Base-by-base conservation (phyloP, 352 stramenopile species). In the Phytopythium mirpurense region DNA sequence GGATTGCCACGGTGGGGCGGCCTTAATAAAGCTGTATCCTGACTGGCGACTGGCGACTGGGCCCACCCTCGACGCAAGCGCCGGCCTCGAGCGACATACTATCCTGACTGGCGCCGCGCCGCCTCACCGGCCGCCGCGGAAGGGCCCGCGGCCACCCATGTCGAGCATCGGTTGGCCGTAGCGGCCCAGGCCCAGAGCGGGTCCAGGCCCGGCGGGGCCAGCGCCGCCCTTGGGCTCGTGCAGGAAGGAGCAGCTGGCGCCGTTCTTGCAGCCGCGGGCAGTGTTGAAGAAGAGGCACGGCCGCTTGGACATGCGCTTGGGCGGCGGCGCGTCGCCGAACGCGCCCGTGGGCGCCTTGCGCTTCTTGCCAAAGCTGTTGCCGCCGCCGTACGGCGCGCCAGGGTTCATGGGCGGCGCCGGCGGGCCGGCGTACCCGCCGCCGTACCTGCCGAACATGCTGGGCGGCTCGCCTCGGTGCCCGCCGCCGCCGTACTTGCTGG, bases 281-380 rank as follows among this genome's bases (percentile, higher is more conserved):
- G 67, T 77, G 41, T 56, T 54, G 70, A 89, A 91, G 63, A 86
- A 91, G 45, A 85, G 83, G 63, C 83, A 93, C 9, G 77, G 74
- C 36, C 73, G 56, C 37, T 64, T 79, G 53, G 61, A 62, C 7
- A 60, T 54, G 32, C 73, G 76, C 60, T 87, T 88, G 24, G 65
- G 47, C 34, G 72, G 66, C 24, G 45, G 46, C 42, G 83, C 77
- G 3, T 64, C 46, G 29, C 56, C 51, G 58, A 74, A 67, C 23
- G 57, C 56, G 47, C 62, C 65, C 58, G 60, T 59, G 65, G 36
- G 50, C 36, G 53, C 52, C 60, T 54, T 63, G 59, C 34, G 51
- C 47, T 53, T 54, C 63, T 64, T 76, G 64, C 42, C 71, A 60
- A 35, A 60, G 60, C 35, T 51, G 57, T 43, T 68, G 46, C 12